phyloP scores from a whole-genome alignment of 345 rosid genomes.

The Murraya koenigii region DNA sequence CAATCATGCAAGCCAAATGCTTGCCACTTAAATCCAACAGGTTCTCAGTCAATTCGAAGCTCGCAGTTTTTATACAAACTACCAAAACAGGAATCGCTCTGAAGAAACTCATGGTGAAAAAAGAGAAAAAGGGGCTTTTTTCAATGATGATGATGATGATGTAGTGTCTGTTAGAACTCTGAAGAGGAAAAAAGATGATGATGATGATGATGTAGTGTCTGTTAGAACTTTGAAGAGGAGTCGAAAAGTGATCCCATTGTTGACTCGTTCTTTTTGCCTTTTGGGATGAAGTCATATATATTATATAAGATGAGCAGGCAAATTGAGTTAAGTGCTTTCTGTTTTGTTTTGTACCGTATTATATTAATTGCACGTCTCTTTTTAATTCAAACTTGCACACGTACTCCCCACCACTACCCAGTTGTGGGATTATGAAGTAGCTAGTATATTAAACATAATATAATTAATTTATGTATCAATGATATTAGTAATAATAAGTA shows the following conservation, averaged over 20 bases:
- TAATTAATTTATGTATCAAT: too few relatives aligned
- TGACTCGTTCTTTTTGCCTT: slow-evolving; percentile 18
- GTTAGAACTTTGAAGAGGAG: slow-evolving; percentile 23
- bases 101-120: not conserved
- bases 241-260: slow-evolving; percentile 2
- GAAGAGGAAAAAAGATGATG: slow-evolving; percentile 19
- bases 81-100: not conserved
- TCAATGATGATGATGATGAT: slow-evolving; percentile 22
- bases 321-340: slow-evolving; percentile 5
- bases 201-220: slow-evolving; percentile 23
- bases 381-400: slow-evolving; percentile 8
- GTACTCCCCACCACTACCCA: not conserved
- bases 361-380: not conserved
- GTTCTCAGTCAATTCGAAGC: not conserved
- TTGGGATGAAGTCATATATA: not conserved
- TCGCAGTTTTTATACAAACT: not conserved
- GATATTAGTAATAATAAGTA: too few relatives aligned
- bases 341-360: not conserved
- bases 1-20: slow-evolving; percentile 21
- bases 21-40: not conserved
- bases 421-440: slow-evolving; percentile 8
- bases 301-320: slow-evolving; percentile 21
- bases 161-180: slow-evolving; percentile 21
- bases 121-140: not conserved
- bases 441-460: not conserved